Evolutionary conservation across 1,284 basidiomycete genomes (phyloP), one percentile per base, ranked within the genome.

Genomic region (Boletellus sp.): DNA sequence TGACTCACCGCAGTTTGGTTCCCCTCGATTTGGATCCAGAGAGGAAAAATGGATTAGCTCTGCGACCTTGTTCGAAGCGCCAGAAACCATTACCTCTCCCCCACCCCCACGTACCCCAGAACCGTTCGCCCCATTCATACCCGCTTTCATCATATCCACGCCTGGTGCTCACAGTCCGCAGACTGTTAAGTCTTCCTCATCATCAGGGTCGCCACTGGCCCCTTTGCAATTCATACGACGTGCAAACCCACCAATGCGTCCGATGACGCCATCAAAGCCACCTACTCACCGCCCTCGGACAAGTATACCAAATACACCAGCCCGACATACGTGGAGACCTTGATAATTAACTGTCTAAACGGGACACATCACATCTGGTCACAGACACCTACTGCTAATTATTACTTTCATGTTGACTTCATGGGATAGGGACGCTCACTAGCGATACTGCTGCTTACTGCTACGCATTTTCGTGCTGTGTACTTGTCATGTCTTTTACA

Each of bases 11-110:
- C 78, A 77, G 10, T 60, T 69, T 5, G 63, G 66, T 8, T 71
- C 69, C 45, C 52, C 61, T 56, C 56, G 61, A 37, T 61, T 70
- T 16, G 77, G 77, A 32, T 65, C 73, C 5, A 76, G 73, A 56
- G 84, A 86, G 56, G 85, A 89, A 60, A 85, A 81, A 58, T 92
- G 89, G 89, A 90, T 92, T 54, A 90, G 80, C 61, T 87, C 90
- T n/a, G 71, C 82, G 2, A 85, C 82, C 4, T 70, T 91, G 15
- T 71, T 83, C 22, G 83, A 86, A 61, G 71, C 75, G 10, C 74
- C 75, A 52, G 69, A 69, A 56, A 62, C 73, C 18, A 61, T 68
- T n/a, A 64, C 74, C 1, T 76, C 78, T 32, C 75, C 76, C 21
- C 82, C 78, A 15, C 76, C 75, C 21, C 83, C 83, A 45, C 74